Conservation (phyloP, 2,329 filamentous ascomycete genomes). For the Paecilomyces fulvus region DNA sequence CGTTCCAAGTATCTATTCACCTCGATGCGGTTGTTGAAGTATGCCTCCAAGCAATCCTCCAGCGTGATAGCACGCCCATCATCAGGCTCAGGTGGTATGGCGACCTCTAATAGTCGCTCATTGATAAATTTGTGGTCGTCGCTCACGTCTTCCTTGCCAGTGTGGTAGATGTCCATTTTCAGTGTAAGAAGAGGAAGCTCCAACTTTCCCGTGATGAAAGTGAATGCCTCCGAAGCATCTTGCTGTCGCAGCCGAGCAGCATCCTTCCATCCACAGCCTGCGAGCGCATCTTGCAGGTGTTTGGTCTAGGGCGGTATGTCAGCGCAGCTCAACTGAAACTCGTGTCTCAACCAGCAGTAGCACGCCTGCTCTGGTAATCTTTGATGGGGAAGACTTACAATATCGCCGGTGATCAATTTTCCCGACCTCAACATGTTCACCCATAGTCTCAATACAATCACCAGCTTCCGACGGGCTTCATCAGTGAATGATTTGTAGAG, state of each 20-base stretch:
- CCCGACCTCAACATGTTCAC: constrained; percentile 85
- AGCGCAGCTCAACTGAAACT: neutral
- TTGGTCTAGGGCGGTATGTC: constrained; percentile 51
- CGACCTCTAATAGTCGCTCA: constrained; percentile 81
- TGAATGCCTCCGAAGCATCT: constrained; percentile 92
- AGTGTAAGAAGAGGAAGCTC: constrained; percentile 79
- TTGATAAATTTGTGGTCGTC: constrained; percentile 95
- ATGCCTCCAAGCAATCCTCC: constrained; percentile 85
- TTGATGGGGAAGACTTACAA: constrained; percentile 45
- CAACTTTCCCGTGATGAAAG: constrained; percentile 84
- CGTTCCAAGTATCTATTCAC: constrained; percentile 68
- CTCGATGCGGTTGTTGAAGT: constrained; percentile 91
- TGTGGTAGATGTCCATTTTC: constrained; percentile 91
- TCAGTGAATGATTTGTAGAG: constrained; percentile 71
- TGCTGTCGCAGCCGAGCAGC: constrained; percentile 73
- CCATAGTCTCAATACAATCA: constrained; percentile 76
- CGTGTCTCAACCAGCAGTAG: neutral
- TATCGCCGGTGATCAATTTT: constrained; percentile 72
- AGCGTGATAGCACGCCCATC: constrained; percentile 65
- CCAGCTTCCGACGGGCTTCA: constrained; percentile 62
- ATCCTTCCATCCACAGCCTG: constrained; percentile 81
- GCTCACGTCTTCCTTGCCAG: constrained; percentile 69
- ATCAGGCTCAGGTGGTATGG: constrained; percentile 64
- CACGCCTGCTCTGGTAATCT: neutral
- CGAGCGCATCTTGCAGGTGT: constrained; percentile 71